A percentile compares a stretch with the other conserved stretches of the same genome.
Evolutionary conservation across 176 grass and related monocot genomes (phyloP).

Genomic region (Oryza meyeriana): DNA sequence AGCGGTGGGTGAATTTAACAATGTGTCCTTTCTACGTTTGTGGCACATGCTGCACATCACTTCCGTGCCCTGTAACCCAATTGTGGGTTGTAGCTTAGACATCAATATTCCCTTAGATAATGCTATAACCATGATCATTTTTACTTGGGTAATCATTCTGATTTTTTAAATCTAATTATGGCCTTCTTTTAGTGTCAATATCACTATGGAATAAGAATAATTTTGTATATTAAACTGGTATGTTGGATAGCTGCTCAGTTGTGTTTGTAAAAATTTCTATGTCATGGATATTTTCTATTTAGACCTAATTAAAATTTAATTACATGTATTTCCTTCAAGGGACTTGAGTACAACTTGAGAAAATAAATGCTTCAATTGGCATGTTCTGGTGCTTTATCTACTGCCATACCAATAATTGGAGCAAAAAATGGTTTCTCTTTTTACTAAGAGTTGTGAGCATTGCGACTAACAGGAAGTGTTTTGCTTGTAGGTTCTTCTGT

Average conservation of each 20-base stretch:
- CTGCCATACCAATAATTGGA: background rate
- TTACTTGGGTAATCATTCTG: background rate
- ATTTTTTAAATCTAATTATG: background rate
- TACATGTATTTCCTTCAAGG: background rate
- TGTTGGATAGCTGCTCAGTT: background rate
- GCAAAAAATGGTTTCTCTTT: background rate
- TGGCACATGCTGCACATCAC: background rate
- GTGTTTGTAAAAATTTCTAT: background rate
- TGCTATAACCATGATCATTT: background rate
- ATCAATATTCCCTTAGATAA: background rate
- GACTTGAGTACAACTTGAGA: background rate
- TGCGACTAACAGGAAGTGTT: conserved; percentile 17
- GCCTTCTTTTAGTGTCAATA: background rate
- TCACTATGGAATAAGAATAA: background rate
- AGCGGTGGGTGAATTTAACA: background rate
- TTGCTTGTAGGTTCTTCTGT: conserved; percentile 66
- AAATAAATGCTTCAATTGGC: conserved; percentile 7
- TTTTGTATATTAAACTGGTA: background rate
- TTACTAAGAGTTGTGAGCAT: background rate
- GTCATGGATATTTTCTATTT: background rate
- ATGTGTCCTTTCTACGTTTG: background rate
- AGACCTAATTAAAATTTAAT: conserved; percentile 5
- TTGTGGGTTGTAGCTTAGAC: background rate
- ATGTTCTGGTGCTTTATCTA: background rate
- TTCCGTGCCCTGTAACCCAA: background rate